phyloP scores from a whole-genome alignment of 2,329 filamentous ascomycete genomes.

The Phialophora chinensis region DNA sequence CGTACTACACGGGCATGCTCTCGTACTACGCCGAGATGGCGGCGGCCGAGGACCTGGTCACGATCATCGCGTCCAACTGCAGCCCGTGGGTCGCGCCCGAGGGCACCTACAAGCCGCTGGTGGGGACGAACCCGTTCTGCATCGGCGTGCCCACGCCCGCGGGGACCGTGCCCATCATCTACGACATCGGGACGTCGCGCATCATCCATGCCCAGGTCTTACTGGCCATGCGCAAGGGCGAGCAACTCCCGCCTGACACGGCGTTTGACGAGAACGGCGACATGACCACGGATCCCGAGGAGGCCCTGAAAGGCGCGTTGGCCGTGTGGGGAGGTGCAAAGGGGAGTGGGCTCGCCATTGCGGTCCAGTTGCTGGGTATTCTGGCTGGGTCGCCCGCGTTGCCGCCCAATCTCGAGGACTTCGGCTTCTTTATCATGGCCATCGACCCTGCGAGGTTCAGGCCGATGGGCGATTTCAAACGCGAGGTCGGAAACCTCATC shows the following conservation, averaged over 20 bases:
- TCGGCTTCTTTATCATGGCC: constrained; percentile 28
- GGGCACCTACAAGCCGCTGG: constrained; percentile 25
- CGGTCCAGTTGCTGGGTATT: constrained; percentile 28
- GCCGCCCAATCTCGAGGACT: constrained; percentile 25
- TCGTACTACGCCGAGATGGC: constrained; percentile 33
- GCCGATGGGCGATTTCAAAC: constrained; percentile 31
- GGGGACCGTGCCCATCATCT: constrained; percentile 23
- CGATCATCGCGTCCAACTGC: constrained; percentile 29
- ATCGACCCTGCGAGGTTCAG: constrained; percentile 29
- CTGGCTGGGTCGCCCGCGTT: constrained; percentile 28
- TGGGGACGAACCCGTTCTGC: constrained; percentile 32
- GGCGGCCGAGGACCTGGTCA: constrained; percentile 24
- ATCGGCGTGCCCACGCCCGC: constrained; percentile 23
- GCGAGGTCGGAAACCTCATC: constrained; percentile 24
- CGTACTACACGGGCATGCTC: constrained; percentile 30
- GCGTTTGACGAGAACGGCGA: constrained; percentile 27
- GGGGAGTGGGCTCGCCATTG: constrained; percentile 30
- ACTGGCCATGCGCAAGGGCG: constrained; percentile 20
- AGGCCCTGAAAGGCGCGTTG: constrained; percentile 27
- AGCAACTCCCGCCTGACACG: constrained; percentile 25
- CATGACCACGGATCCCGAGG: constrained; percentile 24
- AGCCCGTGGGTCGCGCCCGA: constrained; percentile 29
- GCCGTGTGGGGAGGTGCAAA: constrained; percentile 28
- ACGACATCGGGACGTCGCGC: constrained; percentile 30
- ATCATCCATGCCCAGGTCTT: constrained; percentile 31